phyloP scores from a whole-genome alignment of 2,329 filamentous ascomycete genomes.

The Neofusicoccum parvum region DNA sequence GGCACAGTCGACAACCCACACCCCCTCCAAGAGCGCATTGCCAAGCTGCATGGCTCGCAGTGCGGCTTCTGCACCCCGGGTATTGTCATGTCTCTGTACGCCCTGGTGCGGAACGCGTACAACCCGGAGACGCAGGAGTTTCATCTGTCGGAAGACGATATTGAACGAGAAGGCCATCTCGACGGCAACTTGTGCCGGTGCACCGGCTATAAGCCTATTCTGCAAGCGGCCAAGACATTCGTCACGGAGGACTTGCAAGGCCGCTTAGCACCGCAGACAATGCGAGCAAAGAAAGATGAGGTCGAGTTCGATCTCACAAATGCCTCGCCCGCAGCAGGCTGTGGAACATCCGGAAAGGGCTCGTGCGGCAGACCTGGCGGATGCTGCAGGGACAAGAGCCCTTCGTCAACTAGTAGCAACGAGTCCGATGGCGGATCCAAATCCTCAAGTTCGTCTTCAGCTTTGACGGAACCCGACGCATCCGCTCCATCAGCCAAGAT shows the following conservation, averaged over 20 bases:
- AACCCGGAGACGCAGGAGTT: constrained; percentile 38
- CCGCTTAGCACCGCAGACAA: constrained; percentile 28
- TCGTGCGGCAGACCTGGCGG: constrained; percentile 42
- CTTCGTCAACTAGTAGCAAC: constrained; percentile 30
- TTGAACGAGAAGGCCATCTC: constrained; percentile 58
- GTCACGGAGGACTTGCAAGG: constrained; percentile 55
- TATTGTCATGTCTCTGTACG: constrained; percentile 92
- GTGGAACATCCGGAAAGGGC: constrained; percentile 30
- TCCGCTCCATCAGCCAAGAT: constrained; percentile 30
- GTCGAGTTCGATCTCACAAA: constrained; percentile 32
- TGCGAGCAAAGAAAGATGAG: neutral
- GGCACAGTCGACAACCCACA: constrained; percentile 83
- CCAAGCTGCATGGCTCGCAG: constrained; percentile 87
- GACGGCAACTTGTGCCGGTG: constrained; percentile 94
- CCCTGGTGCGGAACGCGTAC: constrained; percentile 73
- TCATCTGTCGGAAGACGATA: constrained; percentile 36
- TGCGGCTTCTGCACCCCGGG: constrained; percentile 95
- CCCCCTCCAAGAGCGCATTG: constrained; percentile 85
- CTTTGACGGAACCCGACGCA: constrained; percentile 11
- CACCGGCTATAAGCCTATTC: constrained; percentile 88
- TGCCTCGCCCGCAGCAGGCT: constrained; percentile 29
- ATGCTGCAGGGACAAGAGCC: constrained; percentile 37
- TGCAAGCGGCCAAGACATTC: constrained; percentile 92
- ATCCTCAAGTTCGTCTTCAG: constrained; percentile 28
- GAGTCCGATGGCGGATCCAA: constrained; percentile 29